phyloP scores from a whole-genome alignment of 441 rosid genomes.

The Melastoma candidum region DNA sequence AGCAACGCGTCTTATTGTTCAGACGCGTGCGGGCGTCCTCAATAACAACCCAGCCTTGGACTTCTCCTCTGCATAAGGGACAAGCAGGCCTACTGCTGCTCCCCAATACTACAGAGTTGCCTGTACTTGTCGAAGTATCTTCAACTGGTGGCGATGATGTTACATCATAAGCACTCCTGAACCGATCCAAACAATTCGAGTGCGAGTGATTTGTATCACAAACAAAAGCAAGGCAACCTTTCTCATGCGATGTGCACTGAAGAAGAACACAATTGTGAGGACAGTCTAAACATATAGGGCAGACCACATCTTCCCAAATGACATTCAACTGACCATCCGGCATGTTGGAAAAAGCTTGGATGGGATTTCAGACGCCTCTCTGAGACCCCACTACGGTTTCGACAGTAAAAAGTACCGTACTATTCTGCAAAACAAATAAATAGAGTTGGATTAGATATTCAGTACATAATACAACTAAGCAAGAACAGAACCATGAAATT shows the following conservation, averaged over 20 bases:
- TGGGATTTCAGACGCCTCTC: not conserved
- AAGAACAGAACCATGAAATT: no score
- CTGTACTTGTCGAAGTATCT: conserved; percentile 17
- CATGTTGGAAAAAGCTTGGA: conserved; percentile 18
- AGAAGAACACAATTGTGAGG: conserved; percentile 94
- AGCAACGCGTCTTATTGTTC: conserved; percentile 61
- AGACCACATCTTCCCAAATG: conserved; percentile 66
- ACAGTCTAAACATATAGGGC: conserved; percentile 89
- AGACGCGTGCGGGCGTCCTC: conserved; percentile 63
- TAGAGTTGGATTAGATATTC: no score
- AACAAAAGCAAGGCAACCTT: conserved; percentile 83
- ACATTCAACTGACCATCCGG: conserved; percentile 45
- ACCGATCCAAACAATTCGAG: conserved; percentile 89
- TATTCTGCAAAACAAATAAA: no score
- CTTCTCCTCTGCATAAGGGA: conserved; percentile 93
- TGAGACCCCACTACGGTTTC: no score
- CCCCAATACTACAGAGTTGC: conserved; percentile 29
- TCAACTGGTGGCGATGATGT: conserved; percentile 42
- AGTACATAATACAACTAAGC: no score
- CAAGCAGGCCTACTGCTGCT: conserved; percentile 48
- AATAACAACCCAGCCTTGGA: conserved; percentile 71
- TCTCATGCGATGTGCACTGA: conserved; percentile 66
- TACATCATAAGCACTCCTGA: conserved; percentile 65
- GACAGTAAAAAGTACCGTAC: no score
- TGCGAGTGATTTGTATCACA: conserved; percentile 82